Base-by-base conservation (phyloP, 805 yeast species). In the Lachancea fermentati region DNA sequence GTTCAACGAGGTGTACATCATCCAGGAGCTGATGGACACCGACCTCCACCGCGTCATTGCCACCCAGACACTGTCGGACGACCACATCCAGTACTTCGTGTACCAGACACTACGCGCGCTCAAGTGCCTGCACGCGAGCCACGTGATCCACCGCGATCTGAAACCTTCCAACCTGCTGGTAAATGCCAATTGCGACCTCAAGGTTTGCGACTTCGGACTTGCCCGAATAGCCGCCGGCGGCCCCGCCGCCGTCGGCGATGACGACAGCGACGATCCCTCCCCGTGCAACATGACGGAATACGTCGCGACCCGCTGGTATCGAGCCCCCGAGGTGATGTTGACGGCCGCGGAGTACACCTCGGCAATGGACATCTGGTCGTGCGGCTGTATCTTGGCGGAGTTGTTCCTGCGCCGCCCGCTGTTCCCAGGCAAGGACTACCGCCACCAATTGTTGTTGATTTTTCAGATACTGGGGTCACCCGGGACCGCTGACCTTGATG, bases 301-400 rank as follows among this genome's bases (percentile, higher is more conserved):
- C 59, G 97, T 91, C 32, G 97, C 97, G 7, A 91, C 97, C 3
- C 71, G 97, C 49, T 91, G 97, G 97, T 91, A 91, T 63, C 72
- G 97, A 42, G 97, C 97, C 0, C 97, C 97, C 0, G 97, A 91
- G 55, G 88, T 91, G 59, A 91, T 91, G 97, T 72, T 91, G 36
- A 87, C 96, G 11, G 87, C 89, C 54, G 91, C 88, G 48, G 86
- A 84, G 54, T 91, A 91, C 66, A 85, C 96, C 18, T 85, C 91
- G 29, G 96, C 96, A 26, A 91, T 91, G 55, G 97, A 91, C 63
- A 79, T 91, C 24, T 91, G 97, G 97, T 83, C 95, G 2, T 95
- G 88, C 16, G 97, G 97, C 4, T 91, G 97, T 64, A 91, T 91
- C 29, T 68, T 91, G 41, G 97, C 96, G 0, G 97, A 91, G 59